Evolutionary conservation across 768 basidiomycete species (phyloP).

Genomic region (Serendipita sp.): DNA sequence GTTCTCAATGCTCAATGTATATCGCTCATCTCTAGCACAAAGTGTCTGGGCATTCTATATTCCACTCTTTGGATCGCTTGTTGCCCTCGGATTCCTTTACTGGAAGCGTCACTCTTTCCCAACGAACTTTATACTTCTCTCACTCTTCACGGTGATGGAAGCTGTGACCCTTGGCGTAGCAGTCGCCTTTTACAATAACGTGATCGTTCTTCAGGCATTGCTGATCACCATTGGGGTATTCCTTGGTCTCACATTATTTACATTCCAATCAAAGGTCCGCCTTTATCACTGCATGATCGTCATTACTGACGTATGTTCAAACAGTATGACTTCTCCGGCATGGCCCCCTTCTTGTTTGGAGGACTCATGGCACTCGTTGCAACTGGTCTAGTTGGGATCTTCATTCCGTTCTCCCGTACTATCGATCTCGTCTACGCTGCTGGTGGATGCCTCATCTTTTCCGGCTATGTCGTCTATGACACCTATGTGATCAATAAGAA

Average conservation of each 20-base stretch:
- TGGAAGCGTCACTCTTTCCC: constrained; percentile 91
- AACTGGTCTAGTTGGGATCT: constrained; percentile 66
- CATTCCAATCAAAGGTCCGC: constrained; percentile 76
- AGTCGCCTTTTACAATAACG: constrained; percentile 55
- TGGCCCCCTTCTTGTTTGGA: constrained; percentile 83
- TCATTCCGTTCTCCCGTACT: constrained; percentile 73
- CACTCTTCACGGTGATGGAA: constrained; percentile 81
- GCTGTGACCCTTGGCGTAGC: constrained; percentile 74
- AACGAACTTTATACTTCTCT: constrained; percentile 68
- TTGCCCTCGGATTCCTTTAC: constrained; percentile 66
- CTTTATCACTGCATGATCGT: not conserved
- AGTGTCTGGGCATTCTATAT: constrained; percentile 59
- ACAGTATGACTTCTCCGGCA: constrained; percentile 85
- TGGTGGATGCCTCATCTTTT: constrained; percentile 69
- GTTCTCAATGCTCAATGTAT: not conserved
- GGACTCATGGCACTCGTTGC: constrained; percentile 63
- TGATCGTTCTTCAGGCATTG: constrained; percentile 72
- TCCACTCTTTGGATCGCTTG: constrained; percentile 59
- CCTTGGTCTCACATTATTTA: constrained; percentile 85
- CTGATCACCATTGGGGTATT: constrained; percentile 87
- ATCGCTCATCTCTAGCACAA: constrained; percentile 24
- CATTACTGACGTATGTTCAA: not conserved
- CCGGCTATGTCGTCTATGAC: constrained; percentile 81
- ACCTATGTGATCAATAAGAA: constrained; percentile 81
- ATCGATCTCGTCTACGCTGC: constrained; percentile 69